phyloP scores from a whole-genome alignment of 2,329 filamentous ascomycete species.

The Fusarium domesticum region DNA sequence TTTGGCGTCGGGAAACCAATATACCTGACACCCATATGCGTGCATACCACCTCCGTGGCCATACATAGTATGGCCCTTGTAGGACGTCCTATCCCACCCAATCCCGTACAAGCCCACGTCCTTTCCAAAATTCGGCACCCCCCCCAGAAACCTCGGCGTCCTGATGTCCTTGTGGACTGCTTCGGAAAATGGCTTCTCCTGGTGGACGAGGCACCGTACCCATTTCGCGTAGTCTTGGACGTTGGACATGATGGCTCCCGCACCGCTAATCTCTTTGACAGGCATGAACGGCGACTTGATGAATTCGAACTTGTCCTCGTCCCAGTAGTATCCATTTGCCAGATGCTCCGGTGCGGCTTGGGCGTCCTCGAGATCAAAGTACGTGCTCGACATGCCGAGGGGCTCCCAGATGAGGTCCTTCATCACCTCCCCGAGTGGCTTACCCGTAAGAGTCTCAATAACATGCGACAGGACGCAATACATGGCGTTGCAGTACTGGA shows the following conservation, averaged over 20 bases:
- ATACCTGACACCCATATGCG: conserved; percentile 29
- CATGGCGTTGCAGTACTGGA: conserved; percentile 52
- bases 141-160: conserved; percentile 33
- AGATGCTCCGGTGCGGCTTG: conserved; percentile 29
- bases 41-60: conserved; percentile 31
- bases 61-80: conserved; percentile 29
- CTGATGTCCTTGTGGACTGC: conserved; percentile 30
- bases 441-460: conserved; percentile 42
- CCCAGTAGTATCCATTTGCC: conserved; percentile 43
- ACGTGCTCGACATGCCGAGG: conserved; percentile 46
- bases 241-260: conserved; percentile 43
- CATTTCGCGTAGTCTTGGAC: conserved; percentile 52
- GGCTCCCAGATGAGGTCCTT: conserved; percentile 42
- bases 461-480: conserved; percentile 45
- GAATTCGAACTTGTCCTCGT: conserved; percentile 26
- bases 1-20: conserved; percentile 34
- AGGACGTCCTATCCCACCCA: conserved; percentile 30
- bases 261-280: conserved; percentile 36
- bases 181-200: conserved; percentile 23
- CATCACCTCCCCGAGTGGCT: conserved; percentile 40
- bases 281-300: conserved; percentile 27
- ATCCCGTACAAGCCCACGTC: conserved; percentile 29
- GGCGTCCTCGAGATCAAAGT: conserved; percentile 31
- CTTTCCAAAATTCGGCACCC: conserved; percentile 3
- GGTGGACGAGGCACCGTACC: conserved; percentile 45